Evolutionary conservation across 179 eudicot genomes (phyloP), one percentile per base, ranked within the genome.

Genomic region (Camellia oleifera): DNA sequence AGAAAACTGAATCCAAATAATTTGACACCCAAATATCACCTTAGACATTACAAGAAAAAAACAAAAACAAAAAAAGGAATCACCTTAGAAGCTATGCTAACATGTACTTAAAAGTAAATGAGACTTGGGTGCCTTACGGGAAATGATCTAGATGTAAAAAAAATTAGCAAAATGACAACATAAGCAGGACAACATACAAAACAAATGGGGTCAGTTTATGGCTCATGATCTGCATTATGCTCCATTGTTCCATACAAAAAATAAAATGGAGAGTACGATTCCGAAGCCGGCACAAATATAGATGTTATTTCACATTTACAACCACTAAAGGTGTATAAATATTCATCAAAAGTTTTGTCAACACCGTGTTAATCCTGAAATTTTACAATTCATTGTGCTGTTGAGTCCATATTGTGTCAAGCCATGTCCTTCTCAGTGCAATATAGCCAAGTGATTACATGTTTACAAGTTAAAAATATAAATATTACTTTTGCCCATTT

Each of bases 21-120:
- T 50, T n/a, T 69, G 32, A 32, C 40, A 32, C 40, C 40, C 40
- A 32, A 32, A 32, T 2, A 32, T 32, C 40, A 32, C 40, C 40
- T 32, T 32, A 32, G 40, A 32, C 40, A 32, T 32, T 32, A 32
- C 40, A 32, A 32, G 40, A 32, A 32, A 32, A 32, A 32, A 32
- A 32, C 40, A 32, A 32, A 32, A 32, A 32, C 40, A 72, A 0
- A 72, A 50, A 18, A 50, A 18, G 75, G 9, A 50, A 72, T 72
- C 74, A 70, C 23, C 74, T 46, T n/a, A n/a, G 56, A 68, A 70
- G 56, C 56, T 70, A 70, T 7, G 32, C 32, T 48, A 48, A 12
- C 40, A 32, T 32, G 40, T 10, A 26, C 70, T 2, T 66, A 12
- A 66, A 40, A 40, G 70, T 40, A 17, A 66, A 40, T 23, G 50